A percentile compares a stretch with the other conserved stretches of the same genome.
Evolutionary conservation across 1,284 basidiomycete species (phyloP).

Genomic region (Cryptococcus depauperatus): DNA sequence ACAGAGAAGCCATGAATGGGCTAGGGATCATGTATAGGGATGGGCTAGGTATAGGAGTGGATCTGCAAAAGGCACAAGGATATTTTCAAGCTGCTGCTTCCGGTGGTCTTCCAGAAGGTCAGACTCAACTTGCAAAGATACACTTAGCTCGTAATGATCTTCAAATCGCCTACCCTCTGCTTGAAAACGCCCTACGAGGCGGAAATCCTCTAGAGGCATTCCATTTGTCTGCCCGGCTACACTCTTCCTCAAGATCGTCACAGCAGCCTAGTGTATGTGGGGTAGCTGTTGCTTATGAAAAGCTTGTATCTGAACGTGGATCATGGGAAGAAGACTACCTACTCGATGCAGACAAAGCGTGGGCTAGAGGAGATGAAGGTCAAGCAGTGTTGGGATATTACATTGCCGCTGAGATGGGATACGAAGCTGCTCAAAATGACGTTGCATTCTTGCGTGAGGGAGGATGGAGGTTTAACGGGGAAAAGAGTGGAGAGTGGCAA

Average conservation of each 20-base stretch:
- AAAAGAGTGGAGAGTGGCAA: slow-evolving; percentile 28
- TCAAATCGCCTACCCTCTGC: slow-evolving; percentile 57
- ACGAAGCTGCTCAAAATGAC: slow-evolving; percentile 91
- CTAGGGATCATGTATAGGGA: slow-evolving; percentile 88
- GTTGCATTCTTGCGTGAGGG: slow-evolving; percentile 87
- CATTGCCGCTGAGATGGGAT: slow-evolving; percentile 86
- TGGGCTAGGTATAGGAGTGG: slow-evolving; percentile 59
- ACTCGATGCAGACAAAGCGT: slow-evolving; percentile 69
- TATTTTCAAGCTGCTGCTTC: slow-evolving; percentile 74
- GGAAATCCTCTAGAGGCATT: slow-evolving; percentile 88
- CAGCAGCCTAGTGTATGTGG: slow-evolving; percentile 58
- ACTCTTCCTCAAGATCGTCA: slow-evolving; percentile 48
- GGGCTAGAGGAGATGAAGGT: slow-evolving; percentile 60
- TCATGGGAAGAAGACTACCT: slow-evolving; percentile 77
- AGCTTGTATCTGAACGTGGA: slow-evolving; percentile 78
- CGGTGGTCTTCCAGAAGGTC: slow-evolving; percentile 79
- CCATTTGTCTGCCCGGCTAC: slow-evolving; percentile 77
- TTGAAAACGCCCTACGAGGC: slow-evolving; percentile 71
- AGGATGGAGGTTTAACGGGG: slow-evolving; percentile 35
- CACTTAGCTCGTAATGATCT: slow-evolving; percentile 50
- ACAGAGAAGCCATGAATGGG: slow-evolving; percentile 79
- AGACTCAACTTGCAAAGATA: slow-evolving; percentile 80
- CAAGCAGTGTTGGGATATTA: slow-evolving; percentile 74
- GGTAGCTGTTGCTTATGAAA: slow-evolving; percentile 72
- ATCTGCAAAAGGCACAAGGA: slow-evolving; percentile 51